Evolutionary conservation across 2,329 filamentous ascomycete genomes (phyloP).

Genomic region (Verticillium zaregamsianum): DNA sequence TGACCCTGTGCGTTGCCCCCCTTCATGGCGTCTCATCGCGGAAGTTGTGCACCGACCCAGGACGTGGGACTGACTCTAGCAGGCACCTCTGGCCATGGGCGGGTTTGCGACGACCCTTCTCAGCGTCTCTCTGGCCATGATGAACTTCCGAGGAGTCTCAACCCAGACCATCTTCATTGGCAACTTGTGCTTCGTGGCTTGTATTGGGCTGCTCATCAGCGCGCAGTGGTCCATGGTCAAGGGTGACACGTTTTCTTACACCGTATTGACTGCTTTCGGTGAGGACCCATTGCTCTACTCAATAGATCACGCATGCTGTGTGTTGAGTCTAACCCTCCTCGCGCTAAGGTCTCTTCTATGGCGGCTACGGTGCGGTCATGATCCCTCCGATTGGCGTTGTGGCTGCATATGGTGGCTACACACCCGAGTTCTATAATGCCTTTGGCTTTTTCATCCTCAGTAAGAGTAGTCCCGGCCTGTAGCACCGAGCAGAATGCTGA

Average conservation of each 20-base stretch:
- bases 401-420: conserved; percentile 19
- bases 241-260: conserved; percentile 23
- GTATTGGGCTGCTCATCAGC: conserved; percentile 21
- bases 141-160: conserved; percentile 21
- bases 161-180: conserved; percentile 22
- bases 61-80: neutral
- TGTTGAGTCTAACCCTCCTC: neutral
- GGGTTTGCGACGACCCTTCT: conserved; percentile 22
- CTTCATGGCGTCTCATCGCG: too few relatives aligned
- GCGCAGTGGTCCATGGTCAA: conserved; percentile 23
- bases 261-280: conserved; percentile 22
- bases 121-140: conserved; percentile 21
- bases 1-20: too few relatives aligned
- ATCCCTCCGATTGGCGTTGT: conserved; percentile 18
- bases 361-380: conserved; percentile 20
- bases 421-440: conserved; percentile 21
- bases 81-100: conserved; percentile 22
- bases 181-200: conserved; percentile 22
- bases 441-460: conserved; percentile 22
- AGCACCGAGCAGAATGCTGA: neutral
- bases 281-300: neutral
- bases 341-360: conserved; percentile 19
- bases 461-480: conserved; percentile 4
- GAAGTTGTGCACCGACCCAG: too few relatives aligned
- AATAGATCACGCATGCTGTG: neutral